A percentile compares a stretch with the other conserved stretches of the same genome.
phyloP scores from a whole-genome alignment of 1,284 basidiomycete species.

The Papiliotrema fonsecae region DNA sequence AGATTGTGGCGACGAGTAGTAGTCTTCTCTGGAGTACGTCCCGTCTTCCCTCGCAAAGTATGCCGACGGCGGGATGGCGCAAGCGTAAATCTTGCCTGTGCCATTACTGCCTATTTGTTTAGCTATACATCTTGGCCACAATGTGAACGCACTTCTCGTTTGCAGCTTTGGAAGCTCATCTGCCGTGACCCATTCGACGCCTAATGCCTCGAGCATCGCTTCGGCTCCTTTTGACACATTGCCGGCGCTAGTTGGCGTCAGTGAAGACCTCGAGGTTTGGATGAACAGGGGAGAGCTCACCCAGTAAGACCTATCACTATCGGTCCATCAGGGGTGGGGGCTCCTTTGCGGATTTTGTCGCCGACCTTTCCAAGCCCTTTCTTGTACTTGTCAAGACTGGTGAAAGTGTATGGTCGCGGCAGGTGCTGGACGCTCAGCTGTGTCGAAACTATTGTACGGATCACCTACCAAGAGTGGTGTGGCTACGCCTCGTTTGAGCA shows the following conservation, averaged over 20 bases:
- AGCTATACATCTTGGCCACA: neutral
- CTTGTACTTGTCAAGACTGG: conserved; percentile 59
- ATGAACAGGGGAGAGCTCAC: too few relatives aligned
- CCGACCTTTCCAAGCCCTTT: conserved; percentile 60
- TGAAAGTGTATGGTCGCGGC: conserved; percentile 70
- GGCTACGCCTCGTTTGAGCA: conserved; percentile 70
- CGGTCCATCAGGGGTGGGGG: conserved; percentile 54
- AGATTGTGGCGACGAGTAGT: conserved; percentile 63
- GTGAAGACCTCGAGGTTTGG: too few relatives aligned
- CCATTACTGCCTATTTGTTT: neutral
- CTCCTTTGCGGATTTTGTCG: conserved; percentile 52
- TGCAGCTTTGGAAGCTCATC: conserved; percentile 57
- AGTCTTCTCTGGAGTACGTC: conserved; percentile 61
- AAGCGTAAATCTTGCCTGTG: conserved; percentile 62
- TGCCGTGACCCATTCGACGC: conserved; percentile 58
- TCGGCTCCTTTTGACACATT: conserved; percentile 72
- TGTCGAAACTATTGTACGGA: neutral
- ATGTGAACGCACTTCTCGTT: conserved; percentile 51
- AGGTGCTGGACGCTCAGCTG: conserved; percentile 56
- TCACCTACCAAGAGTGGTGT: conserved; percentile 70
- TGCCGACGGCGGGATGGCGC: conserved; percentile 64
- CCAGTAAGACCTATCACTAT: conserved; percentile 78
- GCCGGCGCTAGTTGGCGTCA: conserved; percentile 54
- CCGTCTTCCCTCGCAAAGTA: conserved; percentile 63
- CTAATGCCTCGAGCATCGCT: conserved; percentile 66